Percentiles rank a stretch among this genome's conserved stretches.
phyloP scores from a whole-genome alignment of 179 eudicot species.

The Vitellaria paradoxa region DNA sequence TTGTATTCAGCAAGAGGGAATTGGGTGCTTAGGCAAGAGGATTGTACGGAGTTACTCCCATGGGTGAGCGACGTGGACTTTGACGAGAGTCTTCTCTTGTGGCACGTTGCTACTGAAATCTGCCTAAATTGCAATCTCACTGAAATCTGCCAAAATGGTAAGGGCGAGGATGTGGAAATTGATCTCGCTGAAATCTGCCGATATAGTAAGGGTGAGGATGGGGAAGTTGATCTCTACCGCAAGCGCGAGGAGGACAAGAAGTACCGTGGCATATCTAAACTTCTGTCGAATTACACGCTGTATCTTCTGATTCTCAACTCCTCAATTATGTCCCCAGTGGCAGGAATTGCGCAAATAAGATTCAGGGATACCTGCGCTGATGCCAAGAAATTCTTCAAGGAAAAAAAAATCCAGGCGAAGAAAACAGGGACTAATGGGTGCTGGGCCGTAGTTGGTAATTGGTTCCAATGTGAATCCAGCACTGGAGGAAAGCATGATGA shows the following conservation, averaged over 20 bases:
- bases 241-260: not conserved
- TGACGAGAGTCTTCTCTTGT: constrained; percentile 24
- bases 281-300: constrained; percentile 39
- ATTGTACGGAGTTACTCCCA: not conserved
- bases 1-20: constrained; percentile 21
- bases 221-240: no score
- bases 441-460: not conserved
- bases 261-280: constrained; percentile 19
- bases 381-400: constrained; percentile 23
- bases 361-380: constrained; percentile 38
- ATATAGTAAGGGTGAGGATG: no score
- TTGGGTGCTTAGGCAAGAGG: not conserved
- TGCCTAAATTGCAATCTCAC: constrained; percentile 9
- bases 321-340: constrained; percentile 31
- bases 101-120: constrained; percentile 32
- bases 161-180: no score
- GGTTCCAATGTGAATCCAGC: no score
- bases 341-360: constrained; percentile 31
- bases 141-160: no score
- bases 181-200: constrained; percentile 3
- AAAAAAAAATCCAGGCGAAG: not conserved
- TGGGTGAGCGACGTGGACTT: constrained; percentile 15
- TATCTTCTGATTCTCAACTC: constrained; percentile 40
- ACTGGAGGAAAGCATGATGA: no score
- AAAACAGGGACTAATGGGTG: not conserved